Percentiles rank a stretch among this genome's conserved stretches.
phyloP scores from a whole-genome alignment of 306 rosid genomes.

The Sophora flavescens region DNA sequence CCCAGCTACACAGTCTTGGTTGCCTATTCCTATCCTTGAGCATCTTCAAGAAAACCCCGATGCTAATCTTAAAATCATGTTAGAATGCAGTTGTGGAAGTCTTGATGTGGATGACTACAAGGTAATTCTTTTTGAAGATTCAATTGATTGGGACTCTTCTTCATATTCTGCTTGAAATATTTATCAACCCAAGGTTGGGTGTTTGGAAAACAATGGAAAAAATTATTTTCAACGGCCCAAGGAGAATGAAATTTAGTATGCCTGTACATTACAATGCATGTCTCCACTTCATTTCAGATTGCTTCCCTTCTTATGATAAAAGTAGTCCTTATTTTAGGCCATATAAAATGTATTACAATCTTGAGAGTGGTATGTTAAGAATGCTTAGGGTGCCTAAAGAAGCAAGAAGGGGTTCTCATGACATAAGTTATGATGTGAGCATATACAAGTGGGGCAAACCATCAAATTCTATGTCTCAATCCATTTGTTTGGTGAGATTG shows the following conservation, averaged over 20 bases:
- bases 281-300: background rate
- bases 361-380: background rate
- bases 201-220: background rate
- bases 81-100: background rate
- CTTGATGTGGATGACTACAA: background rate
- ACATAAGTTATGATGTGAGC: background rate
- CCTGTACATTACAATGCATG: background rate
- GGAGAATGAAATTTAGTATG: background rate
- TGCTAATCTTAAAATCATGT: background rate
- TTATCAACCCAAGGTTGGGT: background rate
- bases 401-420: slow-evolving; percentile 5
- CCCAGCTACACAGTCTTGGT: background rate
- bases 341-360: slow-evolving; percentile 9
- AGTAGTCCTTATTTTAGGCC: slow-evolving; percentile 20
- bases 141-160: background rate
- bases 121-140: background rate
- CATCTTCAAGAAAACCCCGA: background rate
- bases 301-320: rapidly evolving
- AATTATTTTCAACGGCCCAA: background rate
- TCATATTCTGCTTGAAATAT: background rate
- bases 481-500: slow-evolving; percentile 41
- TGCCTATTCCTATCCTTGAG: background rate
- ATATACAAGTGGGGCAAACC: slow-evolving; percentile 33
- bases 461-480: background rate
- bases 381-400: background rate